Evolutionary conservation across 192 early-diverging fungal genomes (phyloP).

Genomic region (Spizellomyces sp.): DNA sequence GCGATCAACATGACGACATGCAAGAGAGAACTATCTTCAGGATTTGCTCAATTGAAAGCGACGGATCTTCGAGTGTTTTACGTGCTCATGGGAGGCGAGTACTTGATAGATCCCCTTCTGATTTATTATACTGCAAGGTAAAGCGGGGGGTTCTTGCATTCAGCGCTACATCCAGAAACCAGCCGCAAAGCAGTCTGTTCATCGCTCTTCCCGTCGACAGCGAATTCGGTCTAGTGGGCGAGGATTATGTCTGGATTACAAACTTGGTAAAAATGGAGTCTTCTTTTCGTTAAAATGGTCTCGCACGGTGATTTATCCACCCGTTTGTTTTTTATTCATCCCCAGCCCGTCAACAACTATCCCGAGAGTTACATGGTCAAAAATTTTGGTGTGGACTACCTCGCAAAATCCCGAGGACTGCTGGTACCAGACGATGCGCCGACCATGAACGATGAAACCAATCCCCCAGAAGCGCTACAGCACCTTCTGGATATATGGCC

Average conservation of each 20-base stretch:
- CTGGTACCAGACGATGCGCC: not conserved
- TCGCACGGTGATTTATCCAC: not conserved
- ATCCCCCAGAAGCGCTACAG: not conserved
- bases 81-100: slow-evolving; percentile 2
- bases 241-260: slow-evolving; percentile 2
- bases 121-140: not conserved
- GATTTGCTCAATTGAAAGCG: not conserved
- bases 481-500: not conserved
- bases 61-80: slow-evolving; percentile 9
- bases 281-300: too few relatives aligned
- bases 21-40: not conserved
- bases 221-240: not conserved
- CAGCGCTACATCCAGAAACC: too few relatives aligned
- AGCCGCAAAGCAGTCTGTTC: too few relatives aligned
- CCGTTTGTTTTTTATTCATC: not conserved
- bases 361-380: not conserved
- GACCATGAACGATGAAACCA: not conserved
- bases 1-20: slow-evolving; percentile 4
- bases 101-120: not conserved
- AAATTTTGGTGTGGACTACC: not conserved
- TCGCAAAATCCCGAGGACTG: not conserved
- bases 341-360: not conserved
- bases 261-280: not conserved
- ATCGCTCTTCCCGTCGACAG: too few relatives aligned
- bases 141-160: too few relatives aligned